phyloP scores from a whole-genome alignment of 176 grass and related monocot genomes.

The Triticum timopheevii region DNA sequence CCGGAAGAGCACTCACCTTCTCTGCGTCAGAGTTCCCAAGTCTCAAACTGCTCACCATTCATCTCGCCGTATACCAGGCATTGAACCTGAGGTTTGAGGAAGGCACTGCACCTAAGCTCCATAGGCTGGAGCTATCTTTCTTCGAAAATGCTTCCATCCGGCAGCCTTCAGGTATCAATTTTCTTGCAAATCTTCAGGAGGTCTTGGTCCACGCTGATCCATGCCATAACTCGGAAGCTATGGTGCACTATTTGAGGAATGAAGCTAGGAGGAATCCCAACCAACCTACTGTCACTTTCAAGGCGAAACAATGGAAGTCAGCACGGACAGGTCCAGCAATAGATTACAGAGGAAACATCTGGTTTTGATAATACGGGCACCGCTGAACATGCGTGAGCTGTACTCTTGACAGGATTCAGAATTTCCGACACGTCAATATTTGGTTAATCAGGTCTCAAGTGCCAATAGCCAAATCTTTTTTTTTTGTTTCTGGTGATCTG shows the following conservation, averaged over 20 bases:
- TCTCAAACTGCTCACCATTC: conserved; percentile 44
- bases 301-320: conserved; percentile 9
- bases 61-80: background rate
- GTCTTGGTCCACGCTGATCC: background rate
- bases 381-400: background rate
- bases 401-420: too few relatives aligned
- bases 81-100: conserved; percentile 14
- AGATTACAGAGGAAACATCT: background rate
- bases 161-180: conserved; percentile 25
- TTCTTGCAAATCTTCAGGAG: conserved; percentile 21
- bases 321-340: conserved; percentile 20
- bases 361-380: background rate
- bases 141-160: conserved; percentile 11
- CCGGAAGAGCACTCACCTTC: conserved; percentile 11
- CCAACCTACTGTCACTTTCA: conserved; percentile 13
- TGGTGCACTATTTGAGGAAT: background rate
- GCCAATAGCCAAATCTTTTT: background rate
- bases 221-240: background rate
- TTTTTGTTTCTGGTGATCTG: background rate
- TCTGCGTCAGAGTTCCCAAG: conserved; percentile 13
- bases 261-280: conserved; percentile 4
- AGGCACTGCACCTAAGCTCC: conserved; percentile 15
- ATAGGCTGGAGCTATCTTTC: conserved; percentile 31
- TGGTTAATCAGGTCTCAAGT: background rate
- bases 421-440: background rate